These are phyloP conservation scores for Cubamyces sp. DNA, from an alignment of 768 basidiomycete species.

Conservation along the genomic window DNA sequence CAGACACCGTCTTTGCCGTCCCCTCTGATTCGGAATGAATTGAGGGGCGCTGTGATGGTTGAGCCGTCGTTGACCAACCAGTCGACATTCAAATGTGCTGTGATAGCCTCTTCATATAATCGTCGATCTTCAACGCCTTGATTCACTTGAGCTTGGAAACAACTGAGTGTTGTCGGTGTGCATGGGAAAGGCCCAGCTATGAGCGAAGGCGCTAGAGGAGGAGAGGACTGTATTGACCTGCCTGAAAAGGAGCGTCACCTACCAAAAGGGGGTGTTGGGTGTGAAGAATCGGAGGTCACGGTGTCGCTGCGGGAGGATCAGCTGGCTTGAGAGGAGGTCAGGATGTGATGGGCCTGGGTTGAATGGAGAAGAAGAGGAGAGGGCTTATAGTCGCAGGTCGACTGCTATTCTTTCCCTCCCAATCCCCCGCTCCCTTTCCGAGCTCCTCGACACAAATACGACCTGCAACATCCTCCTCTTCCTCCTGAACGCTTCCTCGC, in stretches of 20 bases:
- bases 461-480: not conserved
- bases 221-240: slow-evolving; percentile 11
- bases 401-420: not conserved
- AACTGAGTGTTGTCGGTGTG: no score
- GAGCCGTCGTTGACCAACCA: no score
- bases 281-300: slow-evolving; percentile 13
- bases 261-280: slow-evolving; percentile 8
- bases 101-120: no score
- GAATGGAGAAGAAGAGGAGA: slow-evolving; percentile 1
- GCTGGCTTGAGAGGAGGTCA: slow-evolving; percentile 7
- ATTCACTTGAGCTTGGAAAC: no score
- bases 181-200: no score
- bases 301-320: slow-evolving; percentile 17
- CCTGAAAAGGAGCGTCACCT: slow-evolving; percentile 8
- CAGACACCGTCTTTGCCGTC: no score
- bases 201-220: not conserved
- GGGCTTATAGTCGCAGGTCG: slow-evolving; percentile 15
- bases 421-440: not conserved
- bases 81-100: no score
- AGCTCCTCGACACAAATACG: not conserved
- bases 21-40: no score
- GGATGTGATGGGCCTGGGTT: slow-evolving; percentile 1
- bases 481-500: not conserved
- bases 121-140: no score
- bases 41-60: no score